These are phyloP conservation scores for Linnemannia schmuckeri DNA, from an alignment of 192 early-diverging fungal species.

Conservation along the genomic window DNA sequence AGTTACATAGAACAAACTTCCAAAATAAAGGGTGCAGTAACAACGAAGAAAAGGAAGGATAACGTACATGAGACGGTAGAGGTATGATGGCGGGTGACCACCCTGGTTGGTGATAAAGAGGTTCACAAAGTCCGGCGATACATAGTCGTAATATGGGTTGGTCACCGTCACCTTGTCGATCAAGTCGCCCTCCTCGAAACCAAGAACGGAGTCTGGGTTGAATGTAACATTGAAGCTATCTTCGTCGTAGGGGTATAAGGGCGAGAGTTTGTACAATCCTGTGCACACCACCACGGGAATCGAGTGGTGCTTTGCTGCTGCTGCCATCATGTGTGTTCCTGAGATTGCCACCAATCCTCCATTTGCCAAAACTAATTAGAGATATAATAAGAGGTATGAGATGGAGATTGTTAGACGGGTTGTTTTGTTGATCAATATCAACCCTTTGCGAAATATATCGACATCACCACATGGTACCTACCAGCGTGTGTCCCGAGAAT, in stretches of 20 bases:
- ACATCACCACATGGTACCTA: slow-evolving; percentile 29
- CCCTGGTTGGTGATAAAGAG: slow-evolving; percentile 93
- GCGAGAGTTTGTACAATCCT: slow-evolving; percentile 90
- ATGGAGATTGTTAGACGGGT: neutral
- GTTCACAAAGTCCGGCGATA: slow-evolving; percentile 89
- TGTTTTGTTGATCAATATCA: neutral
- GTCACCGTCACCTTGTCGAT: slow-evolving; percentile 83
- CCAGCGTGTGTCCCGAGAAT: slow-evolving; percentile 91
- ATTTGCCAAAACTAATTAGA: slow-evolving; percentile 83
- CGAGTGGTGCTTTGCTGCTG: slow-evolving; percentile 92
- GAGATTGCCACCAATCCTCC: slow-evolving; percentile 89
- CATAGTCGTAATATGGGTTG: slow-evolving; percentile 95
- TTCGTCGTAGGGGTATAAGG: slow-evolving; percentile 89
- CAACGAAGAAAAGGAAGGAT: too few relatives aligned
- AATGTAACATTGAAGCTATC: slow-evolving; percentile 84
- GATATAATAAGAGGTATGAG: neutral
- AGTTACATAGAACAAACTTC: neutral
- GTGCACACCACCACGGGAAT: slow-evolving; percentile 94
- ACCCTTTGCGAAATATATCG: neutral
- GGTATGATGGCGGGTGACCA: slow-evolving; percentile 81
- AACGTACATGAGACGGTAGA: slow-evolving; percentile 83
- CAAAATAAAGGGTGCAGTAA: neutral
- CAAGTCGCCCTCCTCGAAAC: slow-evolving; percentile 85
- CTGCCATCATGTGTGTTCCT: slow-evolving; percentile 86
- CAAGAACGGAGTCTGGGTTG: slow-evolving; percentile 84